phyloP scores from a whole-genome alignment of 352 stramenopile genomes.

The Globisporangium lucens region DNA sequence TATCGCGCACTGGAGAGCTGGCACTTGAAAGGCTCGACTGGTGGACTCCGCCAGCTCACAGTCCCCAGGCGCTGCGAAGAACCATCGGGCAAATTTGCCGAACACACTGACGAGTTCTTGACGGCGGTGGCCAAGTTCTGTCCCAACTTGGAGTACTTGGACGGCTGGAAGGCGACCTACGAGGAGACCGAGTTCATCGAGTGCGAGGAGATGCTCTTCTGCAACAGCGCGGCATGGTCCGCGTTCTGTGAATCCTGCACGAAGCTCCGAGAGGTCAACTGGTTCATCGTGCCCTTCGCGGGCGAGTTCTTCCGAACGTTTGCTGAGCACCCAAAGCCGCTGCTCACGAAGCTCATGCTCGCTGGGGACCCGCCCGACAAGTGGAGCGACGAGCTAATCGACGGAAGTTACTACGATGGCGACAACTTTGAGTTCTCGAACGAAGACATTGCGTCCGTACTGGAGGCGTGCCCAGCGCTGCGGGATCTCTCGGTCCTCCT shows the following conservation, averaged over 20 bases:
- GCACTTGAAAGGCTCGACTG: slow-evolving; percentile 1
- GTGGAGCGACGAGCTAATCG: slow-evolving; percentile 11
- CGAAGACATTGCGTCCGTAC: slow-evolving; percentile 7
- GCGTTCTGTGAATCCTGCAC: slow-evolving; percentile 15
- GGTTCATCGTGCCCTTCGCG: slow-evolving; percentile 17
- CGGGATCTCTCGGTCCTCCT: slow-evolving; percentile 4
- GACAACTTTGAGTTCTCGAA: slow-evolving; percentile 14
- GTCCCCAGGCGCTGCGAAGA: slow-evolving; percentile 14
- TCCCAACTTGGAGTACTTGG: slow-evolving; percentile 16
- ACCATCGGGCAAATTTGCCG: slow-evolving; percentile 1
- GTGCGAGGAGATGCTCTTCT: slow-evolving; percentile 22
- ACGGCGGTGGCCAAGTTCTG: slow-evolving; percentile 7
- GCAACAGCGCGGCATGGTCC: slow-evolving; percentile 6
- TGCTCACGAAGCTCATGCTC: slow-evolving; percentile 16
- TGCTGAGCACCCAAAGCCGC: slow-evolving; percentile 1
- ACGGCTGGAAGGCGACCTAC: slow-evolving; percentile 19
- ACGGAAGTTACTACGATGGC: slow-evolving; percentile 14
- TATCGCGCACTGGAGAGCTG: slow-evolving; percentile 14
- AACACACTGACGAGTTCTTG: slow-evolving; percentile 11
- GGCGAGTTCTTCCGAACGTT: slow-evolving; percentile 17
- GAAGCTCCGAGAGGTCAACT: slow-evolving; percentile 16
- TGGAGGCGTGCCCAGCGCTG: slow-evolving; percentile 12
- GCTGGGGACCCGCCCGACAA: slow-evolving; percentile 16
- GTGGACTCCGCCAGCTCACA: slow-evolving; percentile 15
- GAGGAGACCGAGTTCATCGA: slow-evolving; percentile 13